Base-by-base conservation (phyloP, 495 filamentous ascomycete species). In the Parathielavia appendiculata region DNA sequence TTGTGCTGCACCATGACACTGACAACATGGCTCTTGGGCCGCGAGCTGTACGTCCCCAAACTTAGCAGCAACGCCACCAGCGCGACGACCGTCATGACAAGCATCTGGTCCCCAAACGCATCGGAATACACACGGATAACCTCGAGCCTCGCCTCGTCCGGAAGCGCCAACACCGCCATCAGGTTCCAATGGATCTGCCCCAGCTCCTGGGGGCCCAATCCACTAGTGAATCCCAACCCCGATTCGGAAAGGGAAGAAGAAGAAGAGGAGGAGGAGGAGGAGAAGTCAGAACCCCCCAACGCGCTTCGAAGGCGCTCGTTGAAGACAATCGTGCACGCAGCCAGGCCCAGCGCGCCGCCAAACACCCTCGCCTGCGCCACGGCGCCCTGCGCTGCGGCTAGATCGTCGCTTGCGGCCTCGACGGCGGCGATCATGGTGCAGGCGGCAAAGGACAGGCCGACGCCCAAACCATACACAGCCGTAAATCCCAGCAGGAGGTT, bases 351-450 rank as follows among this genome's bases (percentile, higher is more conserved):
- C 20, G 75, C 74, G 22, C 83, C 83, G 13, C 83, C 83, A 23
- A 86, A 73, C 9, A 85, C 77, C 1, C 83, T 75, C 34, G 77
- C 65, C 64, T 85, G 82, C 14, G 79, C 79, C 1, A 84, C 65
- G 7, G 76, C 73, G 0, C 82, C 81, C 57, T 81, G 79, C 0
- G 78, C 80, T 34, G 80, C 75, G 0, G 82, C 82, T 57, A 73
- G 62, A 50, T 84, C 81, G 22, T 63, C 62, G 51, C 70, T 62
- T 14, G 67, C 66, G 6, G 77, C 72, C 39, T 80, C 75, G 30
- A 83, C 71, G 39, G 76, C 73, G 2, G 76, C 73, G 30, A 82
- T 71, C 26, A 84, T 74, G 38, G 82, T 78, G 39, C 75, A 66
- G 6, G 77, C 73, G 0, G 77, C 76, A 22, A 82, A 71, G 22